phyloP scores from a whole-genome alignment of 2,329 filamentous ascomycete species.

The Aphanocladium album region DNA sequence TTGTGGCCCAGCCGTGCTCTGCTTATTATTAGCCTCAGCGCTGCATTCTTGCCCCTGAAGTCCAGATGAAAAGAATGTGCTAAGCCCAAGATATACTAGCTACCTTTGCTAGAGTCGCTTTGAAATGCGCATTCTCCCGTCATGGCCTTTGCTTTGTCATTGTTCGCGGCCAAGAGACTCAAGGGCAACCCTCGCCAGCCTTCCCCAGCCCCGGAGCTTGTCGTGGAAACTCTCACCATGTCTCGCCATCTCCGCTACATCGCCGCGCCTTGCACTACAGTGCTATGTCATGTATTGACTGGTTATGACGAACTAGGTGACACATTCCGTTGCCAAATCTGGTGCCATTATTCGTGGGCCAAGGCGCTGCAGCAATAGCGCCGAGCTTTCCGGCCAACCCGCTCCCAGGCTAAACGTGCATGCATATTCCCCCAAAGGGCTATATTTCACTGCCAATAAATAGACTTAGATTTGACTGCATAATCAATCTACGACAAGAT shows the following conservation, averaged over 20 bases:
- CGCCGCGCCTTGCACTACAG: background rate
- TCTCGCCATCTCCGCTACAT: background rate
- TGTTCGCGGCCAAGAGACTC: background rate
- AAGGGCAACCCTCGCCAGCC: background rate
- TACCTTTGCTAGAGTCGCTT: background rate
- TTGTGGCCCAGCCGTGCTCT: background rate
- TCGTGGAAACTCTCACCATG: background rate
- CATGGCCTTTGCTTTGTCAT: background rate
- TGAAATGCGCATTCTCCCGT: background rate
- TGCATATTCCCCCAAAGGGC: background rate
- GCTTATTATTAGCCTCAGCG: background rate
- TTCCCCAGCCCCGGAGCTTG: background rate
- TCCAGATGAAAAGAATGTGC: background rate
- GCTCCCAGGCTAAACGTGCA: background rate
- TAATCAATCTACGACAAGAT: background rate
- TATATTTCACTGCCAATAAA: background rate
- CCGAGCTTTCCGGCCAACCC: background rate
- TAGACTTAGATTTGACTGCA: background rate
- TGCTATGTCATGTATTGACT: background rate
- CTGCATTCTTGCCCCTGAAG: background rate
- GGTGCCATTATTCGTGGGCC: background rate
- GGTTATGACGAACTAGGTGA: background rate
- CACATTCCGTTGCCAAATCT: background rate
- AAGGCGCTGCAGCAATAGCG: background rate
- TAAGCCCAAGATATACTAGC: background rate